A percentile compares a stretch with the other conserved stretches of the same genome.
Conservation (phyloP, 352 stramenopile genomes). For the Phytophthora chlamydospora region DNA sequence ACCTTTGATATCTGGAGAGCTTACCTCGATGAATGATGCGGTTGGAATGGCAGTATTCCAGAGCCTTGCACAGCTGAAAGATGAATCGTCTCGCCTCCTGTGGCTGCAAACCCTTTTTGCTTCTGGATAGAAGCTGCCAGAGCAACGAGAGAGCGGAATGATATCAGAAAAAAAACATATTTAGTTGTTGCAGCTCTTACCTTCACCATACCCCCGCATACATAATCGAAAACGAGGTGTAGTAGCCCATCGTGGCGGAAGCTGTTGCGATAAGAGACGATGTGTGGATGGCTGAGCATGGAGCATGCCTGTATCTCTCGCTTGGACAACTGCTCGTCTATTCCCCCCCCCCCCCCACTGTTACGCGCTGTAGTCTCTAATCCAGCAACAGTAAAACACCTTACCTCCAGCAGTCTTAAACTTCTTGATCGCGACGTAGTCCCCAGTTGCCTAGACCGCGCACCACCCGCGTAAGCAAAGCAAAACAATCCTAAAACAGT, state of each 20-base stretch:
- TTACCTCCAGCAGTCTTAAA: slow-evolving; percentile 74
- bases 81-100: slow-evolving; percentile 52
- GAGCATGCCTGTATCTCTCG: slow-evolving; percentile 84
- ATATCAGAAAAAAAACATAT: neutral
- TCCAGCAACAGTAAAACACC: neutral
- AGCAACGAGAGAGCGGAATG: neutral
- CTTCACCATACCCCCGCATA: slow-evolving; percentile 73
- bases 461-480: neutral
- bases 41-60: slow-evolving; percentile 81
- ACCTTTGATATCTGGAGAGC: neutral
- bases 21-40: slow-evolving; percentile 84
- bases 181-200: slow-evolving; percentile 28
- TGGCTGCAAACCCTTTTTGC: slow-evolving; percentile 67
- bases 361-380: neutral
- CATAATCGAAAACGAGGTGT: slow-evolving; percentile 83
- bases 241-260: slow-evolving; percentile 80
- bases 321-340: slow-evolving; percentile 76
- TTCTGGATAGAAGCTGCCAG: slow-evolving; percentile 55
- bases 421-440: slow-evolving; percentile 84
- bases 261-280: slow-evolving; percentile 83
- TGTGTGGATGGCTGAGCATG: slow-evolving; percentile 82
- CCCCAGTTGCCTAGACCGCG: slow-evolving; percentile 50
- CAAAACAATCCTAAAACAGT: neutral
- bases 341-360: neutral
- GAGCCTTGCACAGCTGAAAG: slow-evolving; percentile 77